Evolutionary conservation across 805 yeast genomes (phyloP), one percentile per base, ranked within the genome.

Genomic region (Teunomyces kruisii): DNA sequence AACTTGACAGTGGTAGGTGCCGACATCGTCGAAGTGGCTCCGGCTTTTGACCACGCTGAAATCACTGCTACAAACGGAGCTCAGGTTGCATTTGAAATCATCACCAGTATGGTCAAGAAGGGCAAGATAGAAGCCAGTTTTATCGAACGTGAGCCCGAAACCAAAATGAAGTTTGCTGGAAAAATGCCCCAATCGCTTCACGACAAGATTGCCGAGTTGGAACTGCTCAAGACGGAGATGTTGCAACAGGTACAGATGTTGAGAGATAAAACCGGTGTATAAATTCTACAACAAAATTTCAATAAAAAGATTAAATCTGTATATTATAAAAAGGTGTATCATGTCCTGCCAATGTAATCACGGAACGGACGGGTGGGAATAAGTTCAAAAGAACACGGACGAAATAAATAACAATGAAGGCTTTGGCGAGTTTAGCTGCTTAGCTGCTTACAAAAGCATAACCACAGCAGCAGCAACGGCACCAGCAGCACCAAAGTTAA

Each of bases 51-150:
- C 59, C 73, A 70, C 46, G 81, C 84, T 0, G 88, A 83, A 55
- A 70, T 82, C 30, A 84, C 89, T 1, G 74, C 85, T 14, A 73
- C 85, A 9, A 84, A 84, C 51, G 88, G 84, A 3, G 84, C 89
- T 0, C 88, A 83, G 62, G 76, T 82, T 27, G 86, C 82, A 1
- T 86, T 67, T 63, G 95, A 87, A 61, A 55, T 87, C 32, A 62
- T 86, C 43, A 84, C 94, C 10, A 78, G 80, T 47, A 86, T 87
- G 88, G 90, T 86, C 12, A 79, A 83, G 58, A 80, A 74, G 53
- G 84, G 80, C 2, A 42, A 26, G 36, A 30, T 45, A 9, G 30
- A 26, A 9, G 13, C 16, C 6, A 22, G 19, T 9, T 16, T 37
- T 13, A 13, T 37, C 6, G 22, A 37, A 26, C 6, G n/a, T 4